These are phyloP conservation scores for Kurtzmaniella cleridarum DNA, from an alignment of 805 yeast species.

Conservation along the genomic window DNA sequence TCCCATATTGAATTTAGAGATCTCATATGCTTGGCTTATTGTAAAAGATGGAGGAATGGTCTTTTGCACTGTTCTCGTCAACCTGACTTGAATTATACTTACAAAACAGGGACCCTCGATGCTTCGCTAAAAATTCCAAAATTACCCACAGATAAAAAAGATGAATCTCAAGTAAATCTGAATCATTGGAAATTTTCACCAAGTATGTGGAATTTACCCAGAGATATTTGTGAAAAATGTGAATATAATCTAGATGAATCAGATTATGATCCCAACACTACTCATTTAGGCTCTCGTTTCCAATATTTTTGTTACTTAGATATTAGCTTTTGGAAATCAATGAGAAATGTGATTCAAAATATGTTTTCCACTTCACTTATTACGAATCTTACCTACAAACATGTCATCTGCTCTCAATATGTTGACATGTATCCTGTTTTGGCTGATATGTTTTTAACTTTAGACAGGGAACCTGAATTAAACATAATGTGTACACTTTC, in stretches of 20 bases:
- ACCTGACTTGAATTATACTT: slow-evolving; percentile 8
- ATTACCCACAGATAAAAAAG: slow-evolving; percentile 14
- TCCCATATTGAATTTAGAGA: slow-evolving; percentile 44
- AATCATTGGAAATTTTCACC: slow-evolving; percentile 38
- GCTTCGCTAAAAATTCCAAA: slow-evolving; percentile 33
- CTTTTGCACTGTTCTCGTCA: slow-evolving; percentile 13
- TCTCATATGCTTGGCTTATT: slow-evolving; percentile 51
- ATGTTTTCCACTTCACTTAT: slow-evolving; percentile 61
- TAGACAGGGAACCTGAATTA: slow-evolving; percentile 86
- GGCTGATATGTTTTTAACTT: slow-evolving; percentile 60
- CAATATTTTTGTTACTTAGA: slow-evolving; percentile 63
- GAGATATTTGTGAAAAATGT: slow-evolving; percentile 40
- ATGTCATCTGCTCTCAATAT: slow-evolving; percentile 67
- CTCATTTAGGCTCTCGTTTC: slow-evolving; percentile 47
- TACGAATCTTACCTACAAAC: slow-evolving; percentile 51
- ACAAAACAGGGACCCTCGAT: slow-evolving; percentile 29
- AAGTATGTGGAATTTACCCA: slow-evolving; percentile 43
- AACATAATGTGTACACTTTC: slow-evolving; percentile 70
- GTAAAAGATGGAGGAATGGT: slow-evolving; percentile 60
- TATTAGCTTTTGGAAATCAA: slow-evolving; percentile 62
- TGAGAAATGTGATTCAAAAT: slow-evolving; percentile 56
- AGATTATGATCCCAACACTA: slow-evolving; percentile 19
- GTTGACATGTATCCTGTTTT: slow-evolving; percentile 77
- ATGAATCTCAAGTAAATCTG: slow-evolving; percentile 3
- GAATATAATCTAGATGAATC: slow-evolving; percentile 32